Evolutionary conservation across 306 rosid species (phyloP), one percentile per base, ranked within the genome.

Genomic region (Myrica gale): DNA sequence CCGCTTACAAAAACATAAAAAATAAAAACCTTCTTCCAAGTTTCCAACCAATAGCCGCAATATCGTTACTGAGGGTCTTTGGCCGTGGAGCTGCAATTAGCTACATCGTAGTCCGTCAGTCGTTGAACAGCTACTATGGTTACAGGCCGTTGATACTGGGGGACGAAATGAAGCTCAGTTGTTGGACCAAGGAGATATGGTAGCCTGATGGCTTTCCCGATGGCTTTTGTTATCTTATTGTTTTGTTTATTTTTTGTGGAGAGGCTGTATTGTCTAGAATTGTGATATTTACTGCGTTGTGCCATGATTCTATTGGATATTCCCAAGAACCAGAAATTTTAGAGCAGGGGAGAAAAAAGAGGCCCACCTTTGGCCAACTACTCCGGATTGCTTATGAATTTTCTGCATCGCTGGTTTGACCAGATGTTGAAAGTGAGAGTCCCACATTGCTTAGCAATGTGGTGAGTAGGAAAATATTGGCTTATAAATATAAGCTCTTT

Each of bases 241-340:
- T 32, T 32, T 32, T 13, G 13, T 19, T 42, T 15, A 44, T 15
- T 46, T 46, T 79, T 75, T 71, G 60, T 45, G 1, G 10, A 39
- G 67, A 16, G 9, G 50, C 3, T 74, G 61, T 7, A 56, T 37
- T 65, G 71, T 69, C 32, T 69, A 19, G 58, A 13, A 20, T 56
- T 56, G 37, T 32, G 37, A 32, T 32, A 32, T 32, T 26, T 32
- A 32, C 37, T 32, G 2, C 37, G 2, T 32, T 32, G 2, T 32
- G 37, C 37, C 11, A 11, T 13, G 13, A 63, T 63, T 63, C 69
- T 51, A 16, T 70, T 70, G 86, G 86, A 82, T 82, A 74, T 82
- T 79, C 62, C 23, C 23, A 10, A 54, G 68, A n/a, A 12, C 68
- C 10, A 53, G 3, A 32, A 53, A 51, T 16, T 79, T 41, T 76